These are phyloP conservation scores for Gaultheria prostrata DNA, from an alignment of 148 eudicot species.

Conservation along the genomic window DNA sequence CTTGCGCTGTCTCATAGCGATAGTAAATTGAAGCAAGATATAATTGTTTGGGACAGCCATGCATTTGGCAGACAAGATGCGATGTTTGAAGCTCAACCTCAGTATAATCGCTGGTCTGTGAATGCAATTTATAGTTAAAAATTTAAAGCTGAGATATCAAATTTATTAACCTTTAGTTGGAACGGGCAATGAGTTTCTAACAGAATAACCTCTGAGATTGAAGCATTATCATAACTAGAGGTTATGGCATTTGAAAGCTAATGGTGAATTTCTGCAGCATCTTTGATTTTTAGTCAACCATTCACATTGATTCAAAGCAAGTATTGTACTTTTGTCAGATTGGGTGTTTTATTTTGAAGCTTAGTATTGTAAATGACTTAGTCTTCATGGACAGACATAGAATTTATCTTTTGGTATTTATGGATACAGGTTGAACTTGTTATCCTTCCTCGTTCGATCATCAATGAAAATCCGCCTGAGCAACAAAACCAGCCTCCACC, in stretches of 20 bases:
- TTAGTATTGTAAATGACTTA: not conserved
- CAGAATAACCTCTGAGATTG: not conserved
- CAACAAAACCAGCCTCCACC: conserved; percentile 93
- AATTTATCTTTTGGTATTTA: conserved; percentile 15
- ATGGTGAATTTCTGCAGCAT: not conserved
- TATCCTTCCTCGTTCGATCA: conserved; percentile 89
- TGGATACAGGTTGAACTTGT: conserved; percentile 87
- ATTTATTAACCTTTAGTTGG: not conserved
- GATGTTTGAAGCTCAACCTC: not conserved
- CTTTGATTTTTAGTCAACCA: not conserved
- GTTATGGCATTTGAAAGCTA: not conserved
- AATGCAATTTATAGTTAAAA: not conserved
- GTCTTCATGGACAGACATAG: not conserved
- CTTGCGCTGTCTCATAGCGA: not conserved
- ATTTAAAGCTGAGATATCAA: not conserved
- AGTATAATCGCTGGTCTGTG: not conserved
- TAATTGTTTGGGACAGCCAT: not conserved
- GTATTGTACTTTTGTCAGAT: not conserved
- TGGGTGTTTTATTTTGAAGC: not conserved
- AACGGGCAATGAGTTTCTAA: not conserved
- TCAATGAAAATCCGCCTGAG: conserved; percentile 76
- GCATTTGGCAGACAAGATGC: not conserved
- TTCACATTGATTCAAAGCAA: not conserved
- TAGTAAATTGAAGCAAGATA: not conserved
- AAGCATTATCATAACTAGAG: not conserved